Evolutionary conservation across 2,329 filamentous ascomycete genomes (phyloP), one percentile per base, ranked within the genome.

Genomic region (Davidsoniella eucalypti): DNA sequence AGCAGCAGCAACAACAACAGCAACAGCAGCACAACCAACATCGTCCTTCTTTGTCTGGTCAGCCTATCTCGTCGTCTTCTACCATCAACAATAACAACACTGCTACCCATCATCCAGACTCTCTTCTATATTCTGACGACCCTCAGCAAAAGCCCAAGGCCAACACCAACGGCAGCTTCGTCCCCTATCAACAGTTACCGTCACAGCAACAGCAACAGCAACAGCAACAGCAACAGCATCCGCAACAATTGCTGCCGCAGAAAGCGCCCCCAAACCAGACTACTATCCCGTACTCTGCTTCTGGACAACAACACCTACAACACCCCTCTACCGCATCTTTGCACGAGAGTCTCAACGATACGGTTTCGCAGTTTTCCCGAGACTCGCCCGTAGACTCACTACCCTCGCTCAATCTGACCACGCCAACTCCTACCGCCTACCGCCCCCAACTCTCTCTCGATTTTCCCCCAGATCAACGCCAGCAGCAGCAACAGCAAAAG

Each of bases 351-450:
- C 79, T 77, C 58, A 64, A 74, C 25, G 77, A 81, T 61, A 78
- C 76, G 4, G 62, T 76, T 37, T 80, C 76, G 5, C 76, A 80
- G 61, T 60, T 77, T 56, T 81, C 78, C 59, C 70, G 74, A 67
- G 78, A 81, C 53, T 79, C 76, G 33, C 71, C 71, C 36, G 60
- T 69, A 40, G 75, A 78, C 55, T 52, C 47, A 17, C 21, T 53
- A 7, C 43, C 65, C 66, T 38, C 73, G 75, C 53, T 61, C 63
- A 54, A 58, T 58, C 46, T 62, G 53, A 23, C 42, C 57, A 59
- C 29, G 50, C 55, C 41, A 61, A 63, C 53, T 64, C 63, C 52
- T 64, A 66, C 55, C 60, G 57, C 52, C 75, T 45, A 36, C 43
- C 66, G 44, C 63, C 65, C 29, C 61, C 67, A 33, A 64, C 42